A percentile compares a stretch with the other conserved stretches of the same genome.
Conservation (phyloP, 2,329 filamentous ascomycete species). For the Emydomyces testavorans region DNA sequence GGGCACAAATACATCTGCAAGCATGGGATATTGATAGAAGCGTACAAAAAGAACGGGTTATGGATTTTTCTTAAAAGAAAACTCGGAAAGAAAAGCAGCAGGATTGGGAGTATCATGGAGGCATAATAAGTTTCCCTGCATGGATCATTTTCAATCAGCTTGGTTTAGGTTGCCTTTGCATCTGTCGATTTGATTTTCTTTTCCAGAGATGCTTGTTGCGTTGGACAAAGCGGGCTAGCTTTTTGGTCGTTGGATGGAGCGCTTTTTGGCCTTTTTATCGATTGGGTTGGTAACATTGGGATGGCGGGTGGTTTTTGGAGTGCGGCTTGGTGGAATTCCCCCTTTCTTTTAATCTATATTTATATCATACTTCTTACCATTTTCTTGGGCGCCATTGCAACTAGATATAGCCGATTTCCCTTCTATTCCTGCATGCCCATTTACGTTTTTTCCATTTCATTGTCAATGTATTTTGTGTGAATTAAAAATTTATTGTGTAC, state of each 20-base stretch:
- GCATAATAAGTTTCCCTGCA: conserved; percentile 10
- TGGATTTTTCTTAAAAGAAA: conserved; percentile 8
- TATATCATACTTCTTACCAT: neutral
- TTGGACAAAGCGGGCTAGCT: conserved; percentile 15
- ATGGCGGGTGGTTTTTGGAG: conserved; percentile 17
- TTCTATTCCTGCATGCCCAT: neutral
- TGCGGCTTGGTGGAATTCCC: conserved; percentile 16
- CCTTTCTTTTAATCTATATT: conserved; percentile 6
- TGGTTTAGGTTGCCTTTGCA: conserved; percentile 12
- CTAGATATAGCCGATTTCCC: neutral
- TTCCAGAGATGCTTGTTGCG: conserved; percentile 11
- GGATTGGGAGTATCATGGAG: conserved; percentile 14
- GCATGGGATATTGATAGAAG: conserved; percentile 14
- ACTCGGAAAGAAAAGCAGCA: conserved; percentile 13
- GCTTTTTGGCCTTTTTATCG: conserved; percentile 16
- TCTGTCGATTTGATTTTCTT: conserved; percentile 13
- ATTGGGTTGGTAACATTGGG: conserved; percentile 16
- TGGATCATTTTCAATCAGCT: conserved; percentile 9
- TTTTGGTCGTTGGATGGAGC: conserved; percentile 17
- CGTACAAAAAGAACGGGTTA: conserved; percentile 12
- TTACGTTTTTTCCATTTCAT: neutral
- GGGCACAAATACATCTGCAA: conserved; percentile 10
- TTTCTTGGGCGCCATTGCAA: conserved; percentile 1
- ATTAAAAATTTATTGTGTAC: neutral
- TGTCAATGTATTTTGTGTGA: neutral